phyloP scores from a whole-genome alignment of 768 basidiomycete genomes.

The Kwoniella sp. region DNA sequence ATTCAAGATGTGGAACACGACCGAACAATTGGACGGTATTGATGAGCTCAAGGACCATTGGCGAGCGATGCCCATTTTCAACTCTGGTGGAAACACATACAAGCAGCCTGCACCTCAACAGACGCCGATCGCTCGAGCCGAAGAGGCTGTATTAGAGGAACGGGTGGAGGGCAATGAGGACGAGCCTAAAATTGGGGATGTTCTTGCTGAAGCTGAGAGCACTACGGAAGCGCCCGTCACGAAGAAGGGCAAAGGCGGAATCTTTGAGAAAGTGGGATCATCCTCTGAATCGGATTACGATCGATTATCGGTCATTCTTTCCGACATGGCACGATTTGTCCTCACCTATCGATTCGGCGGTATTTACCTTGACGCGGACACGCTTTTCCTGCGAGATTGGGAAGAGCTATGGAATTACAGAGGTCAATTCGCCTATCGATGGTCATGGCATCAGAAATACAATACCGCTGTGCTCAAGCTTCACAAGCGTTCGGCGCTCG shows the following conservation, averaged over 20 bases:
- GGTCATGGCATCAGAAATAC: conserved; percentile 88
- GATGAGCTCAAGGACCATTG: conserved; percentile 89
- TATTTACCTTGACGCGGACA: conserved; percentile 95
- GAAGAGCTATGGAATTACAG: conserved; percentile 97
- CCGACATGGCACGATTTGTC: conserved; percentile 96
- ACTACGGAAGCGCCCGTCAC: conserved; percentile 26
- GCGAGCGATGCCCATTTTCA: conserved; percentile 81
- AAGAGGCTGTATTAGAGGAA: conserved; percentile 22
- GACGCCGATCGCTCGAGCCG: conserved; percentile 15
- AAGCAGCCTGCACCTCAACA: conserved; percentile 39
- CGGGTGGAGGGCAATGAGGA: background rate
- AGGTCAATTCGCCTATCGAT: conserved; percentile 94
- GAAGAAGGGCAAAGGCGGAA: conserved; percentile 59
- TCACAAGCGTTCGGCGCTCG: conserved; percentile 88
- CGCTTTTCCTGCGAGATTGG: conserved; percentile 94
- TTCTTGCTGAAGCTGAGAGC: conserved; percentile 34
- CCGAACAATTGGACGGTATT: conserved; percentile 88
- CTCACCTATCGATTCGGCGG: conserved; percentile 96
- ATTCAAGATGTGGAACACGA: conserved; percentile 98
- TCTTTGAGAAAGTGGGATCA: conserved; percentile 82
- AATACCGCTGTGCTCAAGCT: conserved; percentile 95
- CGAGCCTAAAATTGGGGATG: conserved; percentile 34
- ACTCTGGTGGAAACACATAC: conserved; percentile 58
- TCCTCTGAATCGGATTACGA: conserved; percentile 86
- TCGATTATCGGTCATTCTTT: conserved; percentile 85